phyloP scores from a whole-genome alignment of 441 rosid genomes.

The Brassica balearica region DNA sequence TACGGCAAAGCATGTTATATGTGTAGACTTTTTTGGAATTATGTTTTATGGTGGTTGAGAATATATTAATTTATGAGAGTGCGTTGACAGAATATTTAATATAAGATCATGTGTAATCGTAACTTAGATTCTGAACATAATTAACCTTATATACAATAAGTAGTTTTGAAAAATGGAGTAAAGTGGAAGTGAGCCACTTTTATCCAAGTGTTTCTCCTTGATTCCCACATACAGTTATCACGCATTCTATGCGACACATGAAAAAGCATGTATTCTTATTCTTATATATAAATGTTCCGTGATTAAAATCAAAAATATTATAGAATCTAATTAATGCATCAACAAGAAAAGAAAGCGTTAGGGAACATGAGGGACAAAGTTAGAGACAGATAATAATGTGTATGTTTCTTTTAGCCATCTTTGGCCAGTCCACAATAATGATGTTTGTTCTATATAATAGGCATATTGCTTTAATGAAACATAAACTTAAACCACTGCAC shows the following conservation, averaged over 20 bases:
- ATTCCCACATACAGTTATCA: conserved; percentile 36
- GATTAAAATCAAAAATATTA: conserved; percentile 11
- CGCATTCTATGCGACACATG: conserved; percentile 42
- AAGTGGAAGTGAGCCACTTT: conserved; percentile 39
- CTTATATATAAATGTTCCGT: conserved; percentile 23
- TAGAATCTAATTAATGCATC: conserved; percentile 33
- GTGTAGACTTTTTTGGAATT: conserved; percentile 20
- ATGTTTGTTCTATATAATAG: conserved; percentile 31
- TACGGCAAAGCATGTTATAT: conserved; percentile 24
- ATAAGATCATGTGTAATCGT: conserved; percentile 30
- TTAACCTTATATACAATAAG: conserved; percentile 27
- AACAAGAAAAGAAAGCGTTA: conserved; percentile 33
- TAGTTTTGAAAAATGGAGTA: conserved; percentile 27
- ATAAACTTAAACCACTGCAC: conserved; percentile 25
- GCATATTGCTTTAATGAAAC: conserved; percentile 20
- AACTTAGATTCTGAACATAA: conserved; percentile 34
- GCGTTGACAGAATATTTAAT: conserved; percentile 42
- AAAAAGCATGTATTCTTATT: conserved; percentile 30
- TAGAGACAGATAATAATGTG: conserved; percentile 40
- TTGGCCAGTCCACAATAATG: conserved; percentile 43
- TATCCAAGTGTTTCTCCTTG: conserved; percentile 44
- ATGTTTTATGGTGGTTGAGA: conserved; percentile 26
- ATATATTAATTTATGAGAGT: conserved; percentile 24
- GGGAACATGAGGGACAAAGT: conserved; percentile 48
- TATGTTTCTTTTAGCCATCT: conserved; percentile 37